Evolutionary conservation across 2,329 filamentous ascomycete genomes (phyloP), one percentile per base, ranked within the genome.

Genomic region (Botryotinia narcissicola): DNA sequence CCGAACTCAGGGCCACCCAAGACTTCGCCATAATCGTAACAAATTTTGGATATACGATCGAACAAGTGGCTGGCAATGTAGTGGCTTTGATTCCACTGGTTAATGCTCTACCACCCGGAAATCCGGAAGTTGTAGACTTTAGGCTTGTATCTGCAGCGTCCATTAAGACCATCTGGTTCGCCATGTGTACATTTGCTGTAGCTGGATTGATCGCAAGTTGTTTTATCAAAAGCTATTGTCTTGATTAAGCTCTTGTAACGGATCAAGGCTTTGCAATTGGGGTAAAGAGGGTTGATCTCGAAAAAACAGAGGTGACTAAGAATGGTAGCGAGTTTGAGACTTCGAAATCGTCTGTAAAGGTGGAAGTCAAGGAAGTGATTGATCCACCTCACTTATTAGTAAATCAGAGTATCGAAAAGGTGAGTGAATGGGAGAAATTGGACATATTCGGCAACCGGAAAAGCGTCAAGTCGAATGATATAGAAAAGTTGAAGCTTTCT

Each of bases 161-260:
- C 46, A 77, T 89, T 74, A 83, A 83, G 74, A 84, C 85, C 46
- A 84, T 89, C 29, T 89, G 86, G 85, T 84, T 85, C 37, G 84
- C 87, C 42, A 84, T 87, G 80, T 84, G 84, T 68, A 87, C 80
- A 0, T 81, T 90, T 29, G 83, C 84, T 4, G 85, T 80, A 0
- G 78, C 86, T 4, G 86, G 83, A 77, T 77, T 87, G 37, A 35
- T 87, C 40, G 75, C 82, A n/a, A 87, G 84, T 75, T 75, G 85
- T 20, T 84, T 85, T 70, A 85, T 85, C 6, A 83, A 88, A 76
- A 82, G 80, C 14, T 84, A 85, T 78, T 80, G 82, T 75, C 78
- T 89, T 73, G 83, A 86, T 75, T 79, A 81, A 44, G 83, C 79
- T 60, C 77, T 85, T 74, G 83, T 83, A 73, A 85, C 84, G 3